A percentile compares a stretch with the other conserved stretches of the same genome.
These are phyloP conservation scores for Fusarium sp. DNA, from an alignment of 2,329 filamentous ascomycete genomes.

Conservation along the genomic window DNA sequence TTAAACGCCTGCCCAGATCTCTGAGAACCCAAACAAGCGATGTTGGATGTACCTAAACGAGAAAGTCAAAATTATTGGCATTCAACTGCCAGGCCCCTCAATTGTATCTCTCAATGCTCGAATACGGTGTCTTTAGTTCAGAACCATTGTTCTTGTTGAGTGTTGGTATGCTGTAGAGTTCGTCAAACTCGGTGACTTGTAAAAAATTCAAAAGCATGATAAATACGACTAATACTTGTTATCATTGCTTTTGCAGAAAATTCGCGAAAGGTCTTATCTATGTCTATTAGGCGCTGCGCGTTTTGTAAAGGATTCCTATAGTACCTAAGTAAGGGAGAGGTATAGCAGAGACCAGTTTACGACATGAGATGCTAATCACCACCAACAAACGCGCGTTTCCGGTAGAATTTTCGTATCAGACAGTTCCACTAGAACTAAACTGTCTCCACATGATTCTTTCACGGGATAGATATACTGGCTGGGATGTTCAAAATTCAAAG, in stretches of 20 bases:
- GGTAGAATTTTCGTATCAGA: neutral
- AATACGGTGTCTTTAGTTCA: neutral
- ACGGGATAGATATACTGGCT: neutral
- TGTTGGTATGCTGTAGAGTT: neutral
- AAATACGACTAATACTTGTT: neutral
- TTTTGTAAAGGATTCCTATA: no score
- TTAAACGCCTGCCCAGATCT: neutral
- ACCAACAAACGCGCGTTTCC: neutral
- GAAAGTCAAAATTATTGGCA: no score
- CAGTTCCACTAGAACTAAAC: no score
- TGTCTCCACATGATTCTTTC: neutral
- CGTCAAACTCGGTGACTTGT: neutral
- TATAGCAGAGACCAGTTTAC: neutral
- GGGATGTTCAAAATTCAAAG: neutral
- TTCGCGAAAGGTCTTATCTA: neutral
- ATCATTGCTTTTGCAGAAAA: no score
- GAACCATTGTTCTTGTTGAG: no score
- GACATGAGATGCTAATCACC: no score
- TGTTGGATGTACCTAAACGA: neutral
- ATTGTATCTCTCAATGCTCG: no score
- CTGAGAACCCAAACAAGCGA: no score
- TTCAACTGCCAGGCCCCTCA: no score
- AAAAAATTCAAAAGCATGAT: neutral
- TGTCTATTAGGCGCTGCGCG: rapidly evolving
- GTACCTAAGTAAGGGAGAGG: no score